Percentiles rank a stretch among this genome's conserved stretches.
These are phyloP conservation scores for Calocybe indica DNA, from an alignment of 768 basidiomycete genomes.

Conservation along the genomic window DNA sequence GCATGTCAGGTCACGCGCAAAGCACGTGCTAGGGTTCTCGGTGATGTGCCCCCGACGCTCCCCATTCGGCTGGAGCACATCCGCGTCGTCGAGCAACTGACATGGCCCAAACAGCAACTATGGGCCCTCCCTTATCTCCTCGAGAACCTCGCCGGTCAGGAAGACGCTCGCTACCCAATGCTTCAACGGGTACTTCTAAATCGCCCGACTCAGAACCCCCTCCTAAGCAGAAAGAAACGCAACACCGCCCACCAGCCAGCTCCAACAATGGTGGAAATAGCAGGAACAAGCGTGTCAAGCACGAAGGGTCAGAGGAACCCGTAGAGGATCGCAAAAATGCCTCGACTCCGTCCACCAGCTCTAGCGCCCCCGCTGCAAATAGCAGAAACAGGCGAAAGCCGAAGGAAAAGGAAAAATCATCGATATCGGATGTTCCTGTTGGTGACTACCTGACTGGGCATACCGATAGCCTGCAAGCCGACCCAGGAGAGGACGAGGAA, in stretches of 20 bases:
- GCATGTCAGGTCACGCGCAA: background rate
- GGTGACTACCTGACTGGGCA: conserved; percentile 19
- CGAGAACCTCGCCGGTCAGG: conserved; percentile 76
- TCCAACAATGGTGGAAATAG: conserved; percentile 32
- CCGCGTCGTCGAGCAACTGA: too few relatives aligned
- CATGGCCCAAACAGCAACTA: conserved; percentile 63
- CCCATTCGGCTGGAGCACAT: background rate
- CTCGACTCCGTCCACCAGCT: conserved; percentile 21
- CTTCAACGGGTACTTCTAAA: conserved; percentile 63
- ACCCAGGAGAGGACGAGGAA: conserved; percentile 45
- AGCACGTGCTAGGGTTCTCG: background rate
- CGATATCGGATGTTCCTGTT: conserved; percentile 13
- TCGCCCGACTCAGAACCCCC: conserved; percentile 63
- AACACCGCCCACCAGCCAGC: conserved; percentile 32
- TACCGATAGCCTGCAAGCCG: conserved; percentile 31
- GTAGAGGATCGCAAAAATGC: conserved; percentile 13
- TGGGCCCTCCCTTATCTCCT: conserved; percentile 76
- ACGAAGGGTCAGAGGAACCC: conserved; percentile 44
- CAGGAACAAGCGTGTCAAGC: conserved; percentile 60
- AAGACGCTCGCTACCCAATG: conserved; percentile 62
- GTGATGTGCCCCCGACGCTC: background rate
- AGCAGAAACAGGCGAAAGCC: conserved; percentile 54
- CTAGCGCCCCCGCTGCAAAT: conserved; percentile 17
- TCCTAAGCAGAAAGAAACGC: conserved; percentile 30
- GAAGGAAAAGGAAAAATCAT: conserved; percentile 48